Conservation (phyloP, 2,329 filamentous ascomycete genomes). For the Aureobasidium subglaciale region DNA sequence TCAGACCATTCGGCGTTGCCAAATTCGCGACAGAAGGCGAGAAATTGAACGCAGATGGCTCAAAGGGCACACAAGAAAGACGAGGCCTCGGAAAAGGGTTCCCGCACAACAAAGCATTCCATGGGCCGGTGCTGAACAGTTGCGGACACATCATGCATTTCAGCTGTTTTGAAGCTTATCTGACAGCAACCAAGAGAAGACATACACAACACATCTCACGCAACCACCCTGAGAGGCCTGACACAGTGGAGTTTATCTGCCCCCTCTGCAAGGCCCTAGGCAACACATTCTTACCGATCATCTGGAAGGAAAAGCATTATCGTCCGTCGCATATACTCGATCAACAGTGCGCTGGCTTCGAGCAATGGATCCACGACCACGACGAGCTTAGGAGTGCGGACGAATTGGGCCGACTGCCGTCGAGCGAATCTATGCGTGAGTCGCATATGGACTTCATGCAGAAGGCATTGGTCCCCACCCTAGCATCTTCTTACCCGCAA, state of each 20-base stretch:
- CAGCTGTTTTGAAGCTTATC: conserved; percentile 87
- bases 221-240: conserved; percentile 79
- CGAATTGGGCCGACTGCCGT: neutral
- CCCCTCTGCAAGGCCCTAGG: conserved; percentile 94
- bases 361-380: conserved; percentile 56
- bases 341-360: conserved; percentile 49
- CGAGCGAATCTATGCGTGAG: neutral
- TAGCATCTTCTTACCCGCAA: conserved; percentile 8
- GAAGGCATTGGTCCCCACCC: conserved; percentile 1
- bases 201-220: conserved; percentile 90
- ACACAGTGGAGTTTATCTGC: conserved; percentile 84
- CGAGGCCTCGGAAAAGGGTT: conserved; percentile 88
- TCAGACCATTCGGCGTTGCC: conserved; percentile 85
- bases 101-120: conserved; percentile 53
- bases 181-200: conserved; percentile 71
- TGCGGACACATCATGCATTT: conserved; percentile 99
- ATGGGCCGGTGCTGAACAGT: conserved; percentile 77
- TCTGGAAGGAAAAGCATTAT: conserved; percentile 90
- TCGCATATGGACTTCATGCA: conserved; percentile 6
- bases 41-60: conserved; percentile 67
- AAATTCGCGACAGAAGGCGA: conserved; percentile 76
- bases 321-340: conserved; percentile 65
- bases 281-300: conserved; percentile 87
- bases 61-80: conserved; percentile 64
- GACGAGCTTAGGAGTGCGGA: neutral